Evolutionary conservation across 2,329 filamentous ascomycete genomes (phyloP).

Genomic region (Colletotrichum lindemuthianum): DNA sequence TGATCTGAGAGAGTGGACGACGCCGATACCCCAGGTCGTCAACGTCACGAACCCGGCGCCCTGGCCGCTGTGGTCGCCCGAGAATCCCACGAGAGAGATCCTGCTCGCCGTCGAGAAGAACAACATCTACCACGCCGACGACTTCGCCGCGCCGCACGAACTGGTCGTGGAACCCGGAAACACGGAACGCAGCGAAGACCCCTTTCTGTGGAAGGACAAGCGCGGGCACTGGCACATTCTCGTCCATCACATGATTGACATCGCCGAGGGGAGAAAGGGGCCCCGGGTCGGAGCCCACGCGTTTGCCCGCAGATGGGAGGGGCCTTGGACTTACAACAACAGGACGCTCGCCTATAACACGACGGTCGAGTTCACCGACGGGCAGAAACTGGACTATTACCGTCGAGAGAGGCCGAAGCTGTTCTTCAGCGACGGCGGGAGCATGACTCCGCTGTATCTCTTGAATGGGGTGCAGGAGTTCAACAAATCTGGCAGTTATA

Average conservation of each 20-base stretch:
- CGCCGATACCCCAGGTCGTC: conserved; percentile 21
- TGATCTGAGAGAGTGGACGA: conserved; percentile 18
- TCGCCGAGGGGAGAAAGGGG: conserved; percentile 42
- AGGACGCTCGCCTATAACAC: conserved; percentile 42
- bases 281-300: conserved; percentile 44
- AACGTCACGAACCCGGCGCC: conserved; percentile 55
- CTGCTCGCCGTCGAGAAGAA: conserved; percentile 48
- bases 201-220: conserved; percentile 47
- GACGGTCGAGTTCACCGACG: conserved; percentile 49
- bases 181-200: conserved; percentile 41
- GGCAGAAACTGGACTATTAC: conserved; percentile 49
- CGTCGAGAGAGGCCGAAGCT: conserved; percentile 59
- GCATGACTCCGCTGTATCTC: conserved; percentile 57
- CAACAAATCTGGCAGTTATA: conserved; percentile 40
- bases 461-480: conserved; percentile 58
- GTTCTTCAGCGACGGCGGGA: conserved; percentile 57
- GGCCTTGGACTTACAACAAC: conserved; percentile 44
- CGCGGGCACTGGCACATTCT: conserved; percentile 47
- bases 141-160: conserved; percentile 43
- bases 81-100: conserved; percentile 43
- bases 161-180: conserved; percentile 40
- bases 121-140: conserved; percentile 45
- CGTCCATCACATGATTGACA: conserved; percentile 44
- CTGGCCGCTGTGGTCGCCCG: conserved; percentile 47
- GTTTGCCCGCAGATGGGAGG: conserved; percentile 40